Evolutionary conservation across 1,284 basidiomycete genomes (phyloP).

Genomic region (Melampsora americana): DNA sequence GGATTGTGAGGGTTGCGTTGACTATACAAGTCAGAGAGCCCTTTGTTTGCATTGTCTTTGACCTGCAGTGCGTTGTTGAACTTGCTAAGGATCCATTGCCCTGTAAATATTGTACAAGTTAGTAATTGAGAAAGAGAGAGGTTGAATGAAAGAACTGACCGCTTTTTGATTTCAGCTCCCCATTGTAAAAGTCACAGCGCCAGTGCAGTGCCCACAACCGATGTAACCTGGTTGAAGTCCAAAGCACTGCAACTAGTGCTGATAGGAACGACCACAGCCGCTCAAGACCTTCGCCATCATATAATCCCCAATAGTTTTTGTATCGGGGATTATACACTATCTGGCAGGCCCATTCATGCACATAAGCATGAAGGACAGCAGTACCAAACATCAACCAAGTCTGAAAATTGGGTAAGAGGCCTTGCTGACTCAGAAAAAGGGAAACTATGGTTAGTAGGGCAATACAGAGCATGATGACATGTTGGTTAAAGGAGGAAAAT

Average conservation of each 20-base stretch:
- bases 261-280: constrained; percentile 32
- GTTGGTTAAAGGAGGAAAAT: background rate
- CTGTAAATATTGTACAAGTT: background rate
- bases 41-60: background rate
- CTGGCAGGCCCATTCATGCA: constrained; percentile 33
- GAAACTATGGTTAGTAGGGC: background rate
- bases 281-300: too few relatives aligned
- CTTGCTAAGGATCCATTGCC: constrained; percentile 10
- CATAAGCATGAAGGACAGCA: constrained; percentile 22
- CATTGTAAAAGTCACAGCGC: constrained; percentile 11
- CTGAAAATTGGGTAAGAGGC: background rate
- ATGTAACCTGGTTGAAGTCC: constrained; percentile 9
- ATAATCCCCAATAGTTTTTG: too few relatives aligned
- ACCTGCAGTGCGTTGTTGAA: background rate
- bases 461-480: background rate
- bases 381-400: constrained; percentile 15
- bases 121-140: background rate
- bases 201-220: constrained; percentile 3
- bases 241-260: background rate
- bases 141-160: background rate
- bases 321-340: constrained; percentile 16
- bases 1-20: background rate
- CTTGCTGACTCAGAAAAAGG: background rate
- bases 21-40: background rate
- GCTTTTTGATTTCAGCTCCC: background rate